Evolutionary conservation across 75 land plant genomes (phyloP).

Genomic region (Pinus taeda): DNA sequence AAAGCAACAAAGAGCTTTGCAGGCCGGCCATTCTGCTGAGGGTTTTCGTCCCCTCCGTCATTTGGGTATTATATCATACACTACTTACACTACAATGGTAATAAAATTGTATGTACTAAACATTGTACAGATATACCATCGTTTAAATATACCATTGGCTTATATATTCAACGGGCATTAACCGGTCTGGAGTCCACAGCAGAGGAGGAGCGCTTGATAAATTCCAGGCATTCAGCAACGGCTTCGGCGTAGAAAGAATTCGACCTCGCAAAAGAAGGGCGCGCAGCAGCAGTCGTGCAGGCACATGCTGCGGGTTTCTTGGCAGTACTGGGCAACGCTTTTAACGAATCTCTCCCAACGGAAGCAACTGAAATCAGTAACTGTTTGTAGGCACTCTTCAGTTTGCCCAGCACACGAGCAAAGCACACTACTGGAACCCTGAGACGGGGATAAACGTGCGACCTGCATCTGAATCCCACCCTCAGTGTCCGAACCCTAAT

Average conservation of each 20-base stretch:
- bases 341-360: not conserved
- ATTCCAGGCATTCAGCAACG: conserved; percentile 65
- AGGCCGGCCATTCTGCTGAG: too few species aligned
- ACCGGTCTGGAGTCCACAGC: conserved; percentile 12
- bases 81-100: too few species aligned
- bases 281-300: not conserved
- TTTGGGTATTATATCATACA: too few species aligned
- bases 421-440: not conserved
- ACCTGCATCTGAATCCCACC: conserved; percentile 1
- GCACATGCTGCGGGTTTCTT: not conserved
- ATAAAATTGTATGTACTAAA: too few species aligned
- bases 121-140: too few species aligned
- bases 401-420: not conserved
- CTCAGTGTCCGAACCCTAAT: too few species aligned
- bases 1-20: too few species aligned
- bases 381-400: not conserved
- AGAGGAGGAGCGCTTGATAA: conserved; percentile 38
- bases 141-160: too few species aligned
- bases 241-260: conserved; percentile 57
- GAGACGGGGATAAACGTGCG: not conserved
- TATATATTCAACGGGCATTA: not conserved
- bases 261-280: conserved; percentile 15
- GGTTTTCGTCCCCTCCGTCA: too few species aligned
- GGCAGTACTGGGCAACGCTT: not conserved
- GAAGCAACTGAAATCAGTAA: not conserved